Percentiles rank a stretch among this genome's conserved stretches.
phyloP scores from a whole-genome alignment of 1,284 basidiomycete genomes.

The Ustilago esculenta region DNA sequence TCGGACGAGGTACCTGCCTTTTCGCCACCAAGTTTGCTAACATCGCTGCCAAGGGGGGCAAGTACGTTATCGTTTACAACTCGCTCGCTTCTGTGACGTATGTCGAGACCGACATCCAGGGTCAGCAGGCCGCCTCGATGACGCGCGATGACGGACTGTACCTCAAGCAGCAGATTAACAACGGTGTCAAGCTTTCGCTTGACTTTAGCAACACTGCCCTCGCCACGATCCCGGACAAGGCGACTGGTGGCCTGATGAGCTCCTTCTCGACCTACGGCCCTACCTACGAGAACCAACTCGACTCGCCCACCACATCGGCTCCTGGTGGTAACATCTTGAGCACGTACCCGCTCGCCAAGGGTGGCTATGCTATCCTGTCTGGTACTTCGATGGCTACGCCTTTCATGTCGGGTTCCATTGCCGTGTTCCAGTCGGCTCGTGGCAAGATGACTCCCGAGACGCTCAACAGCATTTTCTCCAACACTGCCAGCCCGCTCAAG shows the following conservation, averaged over 20 bases:
- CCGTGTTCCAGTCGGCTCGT: conserved; percentile 72
- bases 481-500: conserved; percentile 72
- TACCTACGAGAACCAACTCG: conserved; percentile 73
- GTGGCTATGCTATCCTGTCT: conserved; percentile 70
- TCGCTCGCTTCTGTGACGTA: conserved; percentile 62
- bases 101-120: conserved; percentile 26
- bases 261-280: conserved; percentile 74
- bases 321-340: conserved; percentile 72
- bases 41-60: conserved; percentile 65
- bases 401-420: conserved; percentile 75
- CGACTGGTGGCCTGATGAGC: conserved; percentile 72
- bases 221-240: conserved; percentile 65
- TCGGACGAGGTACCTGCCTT: conserved; percentile 57
- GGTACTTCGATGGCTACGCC: conserved; percentile 67
- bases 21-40: conserved; percentile 55
- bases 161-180: conserved; percentile 69
- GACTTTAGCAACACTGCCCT: conserved; percentile 71
- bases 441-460: conserved; percentile 67
- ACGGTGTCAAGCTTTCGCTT: conserved; percentile 69
- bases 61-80: conserved; percentile 58
- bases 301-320: conserved; percentile 72
- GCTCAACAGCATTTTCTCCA: conserved; percentile 73
- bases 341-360: conserved; percentile 49
- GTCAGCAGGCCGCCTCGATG: conserved; percentile 48
- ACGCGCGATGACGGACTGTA: conserved; percentile 48